phyloP scores from a whole-genome alignment of 805 yeast species.

The Barnettozyma salicaria region DNA sequence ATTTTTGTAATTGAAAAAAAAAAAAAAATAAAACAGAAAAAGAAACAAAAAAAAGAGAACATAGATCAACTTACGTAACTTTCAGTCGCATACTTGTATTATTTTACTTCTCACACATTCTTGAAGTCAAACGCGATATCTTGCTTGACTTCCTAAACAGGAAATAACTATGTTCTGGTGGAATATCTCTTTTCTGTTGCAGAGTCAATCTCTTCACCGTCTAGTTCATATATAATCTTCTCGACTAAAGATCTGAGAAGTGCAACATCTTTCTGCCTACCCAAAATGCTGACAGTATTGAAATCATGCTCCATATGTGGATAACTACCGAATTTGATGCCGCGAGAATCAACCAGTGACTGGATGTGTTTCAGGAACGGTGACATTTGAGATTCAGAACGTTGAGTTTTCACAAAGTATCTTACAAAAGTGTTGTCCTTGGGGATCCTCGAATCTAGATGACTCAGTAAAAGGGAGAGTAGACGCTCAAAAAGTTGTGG shows the following conservation, averaged over 20 bases:
- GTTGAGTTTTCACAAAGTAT: slow-evolving; percentile 53
- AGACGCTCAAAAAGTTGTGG: slow-evolving; percentile 65
- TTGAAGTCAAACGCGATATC: too few relatives aligned
- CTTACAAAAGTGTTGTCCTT: slow-evolving; percentile 32
- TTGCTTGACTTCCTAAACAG: not conserved
- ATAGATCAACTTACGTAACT: too few relatives aligned
- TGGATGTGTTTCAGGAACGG: slow-evolving; percentile 54
- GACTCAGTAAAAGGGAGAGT: slow-evolving; percentile 37
- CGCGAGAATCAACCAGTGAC: slow-evolving; percentile 26
- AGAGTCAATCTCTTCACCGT: slow-evolving; percentile 52
- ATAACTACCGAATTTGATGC: slow-evolving; percentile 74
- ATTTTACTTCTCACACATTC: too few relatives aligned
- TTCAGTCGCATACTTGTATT: too few relatives aligned
- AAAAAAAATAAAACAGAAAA: too few relatives aligned
- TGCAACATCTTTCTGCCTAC: slow-evolving; percentile 37
- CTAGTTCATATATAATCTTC: slow-evolving; percentile 39
- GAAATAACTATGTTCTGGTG: not conserved
- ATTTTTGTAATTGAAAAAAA: not conserved
- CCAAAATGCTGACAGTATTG: slow-evolving; percentile 71
- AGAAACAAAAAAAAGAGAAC: too few relatives aligned
- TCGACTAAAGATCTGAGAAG: slow-evolving; percentile 41
- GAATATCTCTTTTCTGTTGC: slow-evolving; percentile 43
- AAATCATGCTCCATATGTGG: slow-evolving; percentile 65
- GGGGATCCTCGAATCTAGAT: slow-evolving; percentile 32
- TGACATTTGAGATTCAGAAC: slow-evolving; percentile 65